Evolutionary conservation across 768 basidiomycete species (phyloP).

Genomic region (Suillus plorans): DNA sequence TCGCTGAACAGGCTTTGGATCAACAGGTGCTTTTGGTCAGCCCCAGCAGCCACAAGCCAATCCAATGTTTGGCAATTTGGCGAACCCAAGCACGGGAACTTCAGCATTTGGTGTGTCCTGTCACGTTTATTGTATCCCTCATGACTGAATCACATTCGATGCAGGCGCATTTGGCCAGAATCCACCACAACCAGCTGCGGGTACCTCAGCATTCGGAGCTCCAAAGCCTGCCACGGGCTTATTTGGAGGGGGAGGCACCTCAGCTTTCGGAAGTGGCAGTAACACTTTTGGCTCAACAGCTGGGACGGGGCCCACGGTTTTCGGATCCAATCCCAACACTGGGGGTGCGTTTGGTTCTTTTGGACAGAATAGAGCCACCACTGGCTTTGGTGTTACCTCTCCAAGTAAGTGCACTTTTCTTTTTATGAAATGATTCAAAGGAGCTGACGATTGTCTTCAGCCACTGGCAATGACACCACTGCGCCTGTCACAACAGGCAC

Average conservation of each 20-base stretch:
- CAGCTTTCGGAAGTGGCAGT: constrained; percentile 47
- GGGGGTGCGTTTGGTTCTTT: constrained; percentile 53
- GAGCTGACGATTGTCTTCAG: constrained; percentile 22
- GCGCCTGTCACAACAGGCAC: constrained; percentile 65
- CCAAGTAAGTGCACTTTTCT: constrained; percentile 26
- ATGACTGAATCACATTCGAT: constrained; percentile 8
- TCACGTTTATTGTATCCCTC: constrained; percentile 10
- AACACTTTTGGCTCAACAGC: constrained; percentile 40
- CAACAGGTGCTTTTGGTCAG: constrained; percentile 59
- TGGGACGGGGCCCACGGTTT: constrained; percentile 33
- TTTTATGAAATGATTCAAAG: constrained; percentile 4
- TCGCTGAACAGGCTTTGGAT: constrained; percentile 50
- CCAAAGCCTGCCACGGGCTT: constrained; percentile 75
- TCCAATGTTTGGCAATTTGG: constrained; percentile 77
- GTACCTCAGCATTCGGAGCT: constrained; percentile 55
- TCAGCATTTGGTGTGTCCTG: constrained; percentile 36
- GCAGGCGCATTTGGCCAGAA: constrained; percentile 43
- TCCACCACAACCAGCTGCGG: constrained; percentile 35
- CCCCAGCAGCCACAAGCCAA: constrained; percentile 64
- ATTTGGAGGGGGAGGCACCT: constrained; percentile 57
- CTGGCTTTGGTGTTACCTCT: constrained; percentile 42
- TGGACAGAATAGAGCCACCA: constrained; percentile 49
- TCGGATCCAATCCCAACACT: constrained; percentile 34
- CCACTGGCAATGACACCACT: constrained; percentile 30
- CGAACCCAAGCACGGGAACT: constrained; percentile 33